Conservation (phyloP, 2,329 filamentous ascomycete species). For the Scytalidium lignicola region DNA sequence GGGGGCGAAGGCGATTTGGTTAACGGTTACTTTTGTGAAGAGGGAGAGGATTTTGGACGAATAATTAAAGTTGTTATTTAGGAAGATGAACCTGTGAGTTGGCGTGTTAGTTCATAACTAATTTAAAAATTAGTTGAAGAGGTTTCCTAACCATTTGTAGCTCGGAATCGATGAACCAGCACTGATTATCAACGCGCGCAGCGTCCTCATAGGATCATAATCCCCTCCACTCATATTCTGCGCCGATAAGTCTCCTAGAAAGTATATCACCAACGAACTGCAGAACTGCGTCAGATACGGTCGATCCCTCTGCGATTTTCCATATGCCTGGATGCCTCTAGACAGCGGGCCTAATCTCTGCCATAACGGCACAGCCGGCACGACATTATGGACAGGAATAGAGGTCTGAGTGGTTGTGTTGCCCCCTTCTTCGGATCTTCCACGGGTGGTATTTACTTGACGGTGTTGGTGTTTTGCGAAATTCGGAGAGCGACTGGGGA, state of each 20-base stretch:
- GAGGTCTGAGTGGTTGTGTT: slow-evolving; percentile 19
- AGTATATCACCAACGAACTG: slow-evolving; percentile 72
- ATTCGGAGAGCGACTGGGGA: slow-evolving; percentile 12
- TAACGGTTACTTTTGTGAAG: slow-evolving; percentile 70
- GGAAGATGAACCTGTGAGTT: slow-evolving; percentile 64
- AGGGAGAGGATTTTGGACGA: slow-evolving; percentile 66
- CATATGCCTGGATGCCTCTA: slow-evolving; percentile 54
- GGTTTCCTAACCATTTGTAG: slow-evolving; percentile 66
- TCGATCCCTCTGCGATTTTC: slow-evolving; percentile 61
- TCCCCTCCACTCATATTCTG: slow-evolving; percentile 59
- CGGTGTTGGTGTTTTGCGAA: slow-evolving; percentile 13
- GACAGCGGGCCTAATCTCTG: slow-evolving; percentile 54
- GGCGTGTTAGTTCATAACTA: no score
- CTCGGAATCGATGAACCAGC: slow-evolving; percentile 68
- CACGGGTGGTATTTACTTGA: not conserved
- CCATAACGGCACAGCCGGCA: slow-evolving; percentile 40
- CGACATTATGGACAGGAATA: slow-evolving; percentile 39
- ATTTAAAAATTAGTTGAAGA: no score
- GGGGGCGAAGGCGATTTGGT: slow-evolving; percentile 77
- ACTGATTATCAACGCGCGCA: slow-evolving; percentile 70
- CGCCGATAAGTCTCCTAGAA: slow-evolving; percentile 71
- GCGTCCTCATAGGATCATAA: slow-evolving; percentile 66
- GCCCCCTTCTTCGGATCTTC: slow-evolving; percentile 11
- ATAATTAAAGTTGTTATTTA: slow-evolving; percentile 81
- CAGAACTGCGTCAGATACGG: slow-evolving; percentile 78